Conservation (phyloP, 2,329 filamentous ascomycete genomes). For the Alternaria panax region DNA sequence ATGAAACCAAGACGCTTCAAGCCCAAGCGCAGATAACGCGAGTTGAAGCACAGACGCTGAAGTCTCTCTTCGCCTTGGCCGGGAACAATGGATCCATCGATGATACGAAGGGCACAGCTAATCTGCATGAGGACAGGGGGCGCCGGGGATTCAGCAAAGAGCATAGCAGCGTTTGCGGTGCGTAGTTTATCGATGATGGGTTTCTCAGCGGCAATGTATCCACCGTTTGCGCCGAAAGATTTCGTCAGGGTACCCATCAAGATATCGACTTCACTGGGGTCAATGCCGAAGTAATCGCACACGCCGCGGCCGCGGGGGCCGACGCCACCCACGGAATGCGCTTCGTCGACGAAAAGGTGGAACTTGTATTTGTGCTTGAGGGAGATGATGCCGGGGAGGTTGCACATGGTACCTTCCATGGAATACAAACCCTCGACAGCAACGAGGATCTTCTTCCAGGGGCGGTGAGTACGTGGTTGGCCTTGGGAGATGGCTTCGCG, state of each 20-base stretch:
- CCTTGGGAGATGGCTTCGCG: constrained; percentile 95
- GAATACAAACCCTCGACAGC: constrained; percentile 97
- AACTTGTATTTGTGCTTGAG: constrained; percentile 98
- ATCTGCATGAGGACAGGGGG: constrained; percentile 94
- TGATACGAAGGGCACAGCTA: constrained; percentile 82
- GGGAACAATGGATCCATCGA: constrained; percentile 83
- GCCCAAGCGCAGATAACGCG: constrained; percentile 94
- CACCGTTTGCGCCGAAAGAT: constrained; percentile 97
- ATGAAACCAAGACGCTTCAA: constrained; percentile 97
- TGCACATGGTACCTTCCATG: constrained; percentile 99
- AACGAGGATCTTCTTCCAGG: constrained; percentile 98
- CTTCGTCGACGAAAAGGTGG: constrained; percentile 93
- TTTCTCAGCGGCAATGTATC: constrained; percentile 91
- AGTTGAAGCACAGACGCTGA: constrained; percentile 97
- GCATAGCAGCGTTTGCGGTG: constrained; percentile 82
- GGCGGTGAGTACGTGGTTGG: constrained; percentile 95
- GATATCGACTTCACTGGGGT: constrained; percentile 87
- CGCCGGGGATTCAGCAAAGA: constrained; percentile 85
- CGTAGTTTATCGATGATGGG: constrained; percentile 91
- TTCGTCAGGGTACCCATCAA: constrained; percentile 99
- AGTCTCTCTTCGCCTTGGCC: constrained; percentile 95
- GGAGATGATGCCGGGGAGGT: constrained; percentile 85
- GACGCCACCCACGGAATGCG: constrained; percentile 92
- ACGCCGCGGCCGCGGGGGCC: constrained; percentile 89
- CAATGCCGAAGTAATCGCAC: constrained; percentile 95